These are phyloP conservation scores for Dioszegia crocea DNA, from an alignment of 768 basidiomycete genomes.

Conservation along the genomic window DNA sequence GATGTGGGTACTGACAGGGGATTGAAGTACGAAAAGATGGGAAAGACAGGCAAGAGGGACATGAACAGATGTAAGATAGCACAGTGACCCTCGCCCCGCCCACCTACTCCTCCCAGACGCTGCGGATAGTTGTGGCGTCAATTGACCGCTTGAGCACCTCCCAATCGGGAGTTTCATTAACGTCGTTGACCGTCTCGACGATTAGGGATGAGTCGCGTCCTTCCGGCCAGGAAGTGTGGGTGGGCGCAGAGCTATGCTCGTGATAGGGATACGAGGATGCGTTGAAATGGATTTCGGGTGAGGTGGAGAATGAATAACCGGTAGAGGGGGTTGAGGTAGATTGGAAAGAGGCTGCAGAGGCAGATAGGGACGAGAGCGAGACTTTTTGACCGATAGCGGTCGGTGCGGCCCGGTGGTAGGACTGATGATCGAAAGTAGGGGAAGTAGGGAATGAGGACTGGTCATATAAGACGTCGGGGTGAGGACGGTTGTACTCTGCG, in stretches of 20 bases:
- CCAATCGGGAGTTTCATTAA: background rate
- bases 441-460: background rate
- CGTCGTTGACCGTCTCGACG: background rate
- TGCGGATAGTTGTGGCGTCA: conserved; percentile 3
- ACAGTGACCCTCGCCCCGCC: background rate
- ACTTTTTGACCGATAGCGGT: background rate
- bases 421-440: background rate
- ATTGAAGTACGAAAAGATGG: background rate
- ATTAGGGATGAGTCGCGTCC: no score
- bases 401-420: background rate
- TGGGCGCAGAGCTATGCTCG: background rate
- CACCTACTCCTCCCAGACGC: conserved; percentile 6
- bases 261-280: background rate
- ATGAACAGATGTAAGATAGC: background rate
- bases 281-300: no score
- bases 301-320: background rate
- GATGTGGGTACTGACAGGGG: background rate
- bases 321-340: background rate
- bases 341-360: background rate
- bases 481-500: background rate
- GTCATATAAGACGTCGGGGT: no score
- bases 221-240: no score
- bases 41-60: background rate
- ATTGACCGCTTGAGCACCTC: conserved; percentile 8
- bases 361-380: background rate